Evolutionary conservation across 495 filamentous ascomycete genomes (phyloP).

Genomic region (Letharia lupina): DNA sequence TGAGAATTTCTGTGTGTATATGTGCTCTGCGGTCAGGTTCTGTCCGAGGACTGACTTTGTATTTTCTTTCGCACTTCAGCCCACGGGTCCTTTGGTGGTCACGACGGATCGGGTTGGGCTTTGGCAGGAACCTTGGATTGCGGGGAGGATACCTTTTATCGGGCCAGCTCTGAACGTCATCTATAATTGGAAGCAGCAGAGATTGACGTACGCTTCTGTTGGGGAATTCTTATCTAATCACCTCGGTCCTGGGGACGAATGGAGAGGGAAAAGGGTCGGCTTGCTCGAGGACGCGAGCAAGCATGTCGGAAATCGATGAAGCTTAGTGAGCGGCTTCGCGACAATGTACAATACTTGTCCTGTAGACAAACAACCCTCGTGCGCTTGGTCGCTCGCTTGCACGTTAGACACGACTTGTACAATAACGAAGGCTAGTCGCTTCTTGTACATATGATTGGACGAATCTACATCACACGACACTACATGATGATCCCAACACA

Average conservation of each 20-base stretch:
- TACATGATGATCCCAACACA: no score
- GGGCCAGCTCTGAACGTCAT: conserved; percentile 4
- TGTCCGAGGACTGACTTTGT: conserved; percentile 1
- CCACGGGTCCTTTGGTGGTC: conserved; percentile 4
- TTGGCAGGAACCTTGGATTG: conserved; percentile 6
- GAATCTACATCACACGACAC: no score
- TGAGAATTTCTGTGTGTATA: background rate
- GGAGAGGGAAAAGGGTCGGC: conserved; percentile 12
- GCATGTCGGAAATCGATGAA: background rate
- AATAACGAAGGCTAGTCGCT: no score
- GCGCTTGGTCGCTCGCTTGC: background rate
- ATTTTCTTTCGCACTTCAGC: background rate
- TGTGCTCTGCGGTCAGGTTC: background rate
- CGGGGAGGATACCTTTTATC: conserved; percentile 2
- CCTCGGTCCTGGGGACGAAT: conserved; percentile 1
- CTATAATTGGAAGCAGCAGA: conserved; percentile 10
- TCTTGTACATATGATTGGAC: no score
- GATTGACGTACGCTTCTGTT: conserved; percentile 1
- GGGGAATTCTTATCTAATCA: conserved; percentile 3
- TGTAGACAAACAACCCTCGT: background rate
- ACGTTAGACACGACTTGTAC: no score
- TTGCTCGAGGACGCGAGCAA: background rate
- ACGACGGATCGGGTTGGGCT: conserved; percentile 1
- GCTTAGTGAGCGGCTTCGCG: background rate
- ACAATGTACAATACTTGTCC: background rate